Conservation (phyloP, 306 rosid species). For the Ormosia emarginata region DNA sequence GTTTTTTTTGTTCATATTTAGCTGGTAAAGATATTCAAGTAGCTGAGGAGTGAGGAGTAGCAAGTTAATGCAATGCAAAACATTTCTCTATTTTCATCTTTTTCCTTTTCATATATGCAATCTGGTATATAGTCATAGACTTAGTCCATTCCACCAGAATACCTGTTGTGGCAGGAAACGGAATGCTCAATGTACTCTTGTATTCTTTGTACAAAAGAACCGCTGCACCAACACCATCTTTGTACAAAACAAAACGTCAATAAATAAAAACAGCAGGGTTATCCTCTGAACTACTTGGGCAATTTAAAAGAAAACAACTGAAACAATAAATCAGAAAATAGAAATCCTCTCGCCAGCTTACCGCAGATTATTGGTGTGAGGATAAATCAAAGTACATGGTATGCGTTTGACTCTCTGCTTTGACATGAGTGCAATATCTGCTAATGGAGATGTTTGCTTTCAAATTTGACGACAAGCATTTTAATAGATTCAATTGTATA, state of each 20-base stretch:
- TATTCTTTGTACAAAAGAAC: constrained; percentile 29
- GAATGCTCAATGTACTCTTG: constrained; percentile 24
- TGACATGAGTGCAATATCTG: not conserved
- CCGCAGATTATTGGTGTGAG: not conserved
- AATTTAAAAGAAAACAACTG: not conserved
- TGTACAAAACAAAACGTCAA: constrained; percentile 29
- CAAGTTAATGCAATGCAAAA: constrained; percentile 25
- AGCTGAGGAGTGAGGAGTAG: constrained; percentile 26
- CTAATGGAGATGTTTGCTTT: not conserved
- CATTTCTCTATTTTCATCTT: not conserved
- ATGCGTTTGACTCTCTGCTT: not conserved
- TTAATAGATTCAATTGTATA: not conserved
- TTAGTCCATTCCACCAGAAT: not conserved
- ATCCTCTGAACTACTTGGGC: not conserved
- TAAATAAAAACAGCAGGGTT: constrained; percentile 8
- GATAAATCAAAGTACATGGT: not conserved
- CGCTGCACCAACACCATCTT: constrained; percentile 5
- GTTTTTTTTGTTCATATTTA: constrained; percentile 13
- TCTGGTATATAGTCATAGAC: not conserved
- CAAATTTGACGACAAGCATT: not conserved
- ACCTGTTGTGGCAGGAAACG: not conserved
- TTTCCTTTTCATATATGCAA: not conserved
- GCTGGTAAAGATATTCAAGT: constrained; percentile 29
- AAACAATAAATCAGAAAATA: not conserved
- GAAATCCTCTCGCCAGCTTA: not conserved